Evolutionary conservation across 352 stramenopile species (phyloP).

Genomic region (Globisporangium cederbergense): DNA sequence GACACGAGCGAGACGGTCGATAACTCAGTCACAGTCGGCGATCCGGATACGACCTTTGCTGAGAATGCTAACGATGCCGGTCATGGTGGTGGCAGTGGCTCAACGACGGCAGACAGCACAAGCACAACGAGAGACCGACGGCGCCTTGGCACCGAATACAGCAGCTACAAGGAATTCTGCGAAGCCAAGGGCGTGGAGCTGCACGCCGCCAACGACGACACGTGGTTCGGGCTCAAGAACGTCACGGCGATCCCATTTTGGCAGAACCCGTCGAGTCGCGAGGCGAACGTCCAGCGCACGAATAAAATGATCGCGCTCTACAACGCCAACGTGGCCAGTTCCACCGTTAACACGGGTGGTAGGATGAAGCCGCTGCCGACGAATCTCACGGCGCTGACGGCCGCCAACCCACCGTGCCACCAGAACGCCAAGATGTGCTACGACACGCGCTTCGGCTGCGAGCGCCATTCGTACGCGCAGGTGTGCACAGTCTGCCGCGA

Average conservation of each 20-base stretch:
- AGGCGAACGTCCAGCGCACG: constrained; percentile 50
- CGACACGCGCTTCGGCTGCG: constrained; percentile 46
- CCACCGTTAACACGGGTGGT: constrained; percentile 4
- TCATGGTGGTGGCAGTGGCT: not conserved
- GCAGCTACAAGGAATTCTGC: constrained; percentile 51
- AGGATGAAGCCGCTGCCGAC: constrained; percentile 46
- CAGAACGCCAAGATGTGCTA: constrained; percentile 54
- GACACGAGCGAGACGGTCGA: constrained; percentile 9
- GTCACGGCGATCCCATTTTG: constrained; percentile 57
- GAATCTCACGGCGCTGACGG: constrained; percentile 34
- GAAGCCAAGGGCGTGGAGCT: constrained; percentile 43
- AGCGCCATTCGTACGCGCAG: constrained; percentile 55
- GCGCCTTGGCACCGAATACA: constrained; percentile 14
- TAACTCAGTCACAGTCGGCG: constrained; percentile 1
- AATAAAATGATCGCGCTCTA: constrained; percentile 51
- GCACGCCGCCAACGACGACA: constrained; percentile 47
- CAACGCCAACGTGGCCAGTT: constrained; percentile 28
- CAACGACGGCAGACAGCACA: not conserved
- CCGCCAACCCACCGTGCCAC: constrained; percentile 58
- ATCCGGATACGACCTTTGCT: not conserved
- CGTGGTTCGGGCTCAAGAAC: constrained; percentile 42
- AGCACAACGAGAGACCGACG: not conserved
- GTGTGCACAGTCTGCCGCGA: constrained; percentile 56
- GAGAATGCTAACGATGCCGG: not conserved
- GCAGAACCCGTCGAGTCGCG: constrained; percentile 42